Percentiles rank a stretch among this genome's conserved stretches.
Evolutionary conservation across 495 filamentous ascomycete species (phyloP).

Genomic region (Podospora pseudocomata): DNA sequence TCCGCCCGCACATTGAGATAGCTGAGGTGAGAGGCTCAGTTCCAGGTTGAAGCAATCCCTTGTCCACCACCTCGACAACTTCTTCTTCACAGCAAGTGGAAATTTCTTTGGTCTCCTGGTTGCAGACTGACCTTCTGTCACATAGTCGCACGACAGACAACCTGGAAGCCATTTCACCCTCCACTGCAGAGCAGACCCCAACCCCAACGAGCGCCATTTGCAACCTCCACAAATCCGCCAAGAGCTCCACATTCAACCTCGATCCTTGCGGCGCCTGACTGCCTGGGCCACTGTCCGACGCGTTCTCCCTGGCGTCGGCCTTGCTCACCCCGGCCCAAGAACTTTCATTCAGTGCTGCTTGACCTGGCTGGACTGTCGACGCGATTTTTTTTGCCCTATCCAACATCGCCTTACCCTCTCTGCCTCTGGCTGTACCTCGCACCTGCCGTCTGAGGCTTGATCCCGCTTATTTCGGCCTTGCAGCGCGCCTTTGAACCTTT

Average conservation of each 20-base stretch:
- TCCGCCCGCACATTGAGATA: neutral
- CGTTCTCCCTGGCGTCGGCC: constrained; percentile 17
- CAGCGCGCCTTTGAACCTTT: constrained; percentile 25
- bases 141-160: too few relatives aligned
- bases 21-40: neutral
- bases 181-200: neutral
- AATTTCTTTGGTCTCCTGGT: too few relatives aligned
- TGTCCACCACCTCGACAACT: neutral
- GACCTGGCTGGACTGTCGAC: constrained; percentile 19
- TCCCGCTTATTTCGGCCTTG: constrained; percentile 31
- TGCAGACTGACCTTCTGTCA: too few relatives aligned
- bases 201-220: constrained; percentile 19
- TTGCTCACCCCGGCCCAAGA: constrained; percentile 22
- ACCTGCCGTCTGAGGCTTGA: constrained; percentile 13
- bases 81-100: too few relatives aligned
- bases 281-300: constrained; percentile 23
- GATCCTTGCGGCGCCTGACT: constrained; percentile 25
- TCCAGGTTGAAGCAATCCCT: neutral
- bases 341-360: constrained; percentile 7
- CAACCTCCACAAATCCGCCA: constrained; percentile 27
- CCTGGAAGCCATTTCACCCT: neutral
- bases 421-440: constrained; percentile 23
- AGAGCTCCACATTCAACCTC: constrained; percentile 30
- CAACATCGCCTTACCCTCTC: constrained; percentile 12
- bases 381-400: constrained; percentile 19